Evolutionary conservation across 345 rosid species (phyloP), one percentile per base, ranked within the genome.

Genomic region (Populus simonii): DNA sequence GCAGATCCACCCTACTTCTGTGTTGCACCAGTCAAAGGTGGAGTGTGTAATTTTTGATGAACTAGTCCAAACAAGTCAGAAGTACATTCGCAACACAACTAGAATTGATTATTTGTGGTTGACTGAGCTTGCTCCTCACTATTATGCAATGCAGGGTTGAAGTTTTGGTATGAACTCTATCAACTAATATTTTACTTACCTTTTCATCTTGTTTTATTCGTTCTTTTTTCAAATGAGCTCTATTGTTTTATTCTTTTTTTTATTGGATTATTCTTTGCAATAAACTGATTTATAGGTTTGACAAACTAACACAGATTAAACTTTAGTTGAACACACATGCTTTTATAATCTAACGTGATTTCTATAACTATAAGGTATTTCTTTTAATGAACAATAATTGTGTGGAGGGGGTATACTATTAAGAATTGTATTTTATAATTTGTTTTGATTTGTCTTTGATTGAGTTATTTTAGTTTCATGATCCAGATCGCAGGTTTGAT

Each of bases 1-100:
- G 83, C 90, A 88, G 80, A 88, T 95, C 83, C 99, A 95, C 84
- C 99, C 99, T 65, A 85, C 93, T 43, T 95, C 98, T 53, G 92
- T 95, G 62, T 71, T 95, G 65, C 88, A 88, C 80, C 85, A 85
- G 72, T 80, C 91, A 59, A 95, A 93, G 78, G 86, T 90, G 1
- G 96, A 92, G 78, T 95, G 99, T 79, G 84, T 95, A 45, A 74
- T 93, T 67, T 95, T 93, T 89, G 83, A 95, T 72, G 98, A 95
- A 80, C 84, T 93, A 17, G 84, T 95, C 85, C 93, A 93, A 83
- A 92, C 98, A 35, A 89, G 81, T 78, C 81, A 93, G 41, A 93
- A 90, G 82, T 93, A 92, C 83, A 89, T 95, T 83, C 94, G 93
- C 79, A 92, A 87, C 63, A 71, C 90, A 71, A 86, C 94, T 36